A percentile compares a stretch with the other conserved stretches of the same genome.
These are phyloP conservation scores for Barnettozyma populi DNA, from an alignment of 805 yeast genomes.

Conservation along the genomic window DNA sequence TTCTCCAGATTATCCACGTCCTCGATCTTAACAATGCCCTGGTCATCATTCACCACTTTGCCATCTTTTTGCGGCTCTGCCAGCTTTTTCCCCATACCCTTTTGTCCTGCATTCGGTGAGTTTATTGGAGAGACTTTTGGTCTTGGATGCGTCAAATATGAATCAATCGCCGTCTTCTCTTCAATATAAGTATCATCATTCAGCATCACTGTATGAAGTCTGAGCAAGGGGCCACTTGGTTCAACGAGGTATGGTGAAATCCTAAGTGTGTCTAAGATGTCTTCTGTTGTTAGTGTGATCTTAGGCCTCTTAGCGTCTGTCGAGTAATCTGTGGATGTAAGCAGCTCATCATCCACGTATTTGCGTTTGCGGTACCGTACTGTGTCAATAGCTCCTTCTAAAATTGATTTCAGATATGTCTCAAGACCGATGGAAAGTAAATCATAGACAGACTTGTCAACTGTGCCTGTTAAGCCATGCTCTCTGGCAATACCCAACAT, in stretches of 20 bases:
- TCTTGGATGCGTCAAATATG: slow-evolving; percentile 13
- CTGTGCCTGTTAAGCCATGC: slow-evolving; percentile 77
- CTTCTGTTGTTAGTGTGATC: slow-evolving; percentile 56
- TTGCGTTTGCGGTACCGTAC: slow-evolving; percentile 55
- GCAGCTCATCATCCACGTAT: slow-evolving; percentile 28
- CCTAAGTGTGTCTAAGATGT: slow-evolving; percentile 56
- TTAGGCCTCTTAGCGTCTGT: slow-evolving; percentile 18
- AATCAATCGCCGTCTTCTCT: slow-evolving; percentile 21
- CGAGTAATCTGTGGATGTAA: neutral
- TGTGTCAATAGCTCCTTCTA: slow-evolving; percentile 71
- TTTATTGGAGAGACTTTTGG: neutral
- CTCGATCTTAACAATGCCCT: neutral
- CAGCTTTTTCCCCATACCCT: neutral
- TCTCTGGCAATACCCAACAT: slow-evolving; percentile 84
- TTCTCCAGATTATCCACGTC: slow-evolving; percentile 22
- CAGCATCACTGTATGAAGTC: slow-evolving; percentile 44
- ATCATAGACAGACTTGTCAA: slow-evolving; percentile 77
- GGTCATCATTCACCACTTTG: too few relatives aligned
- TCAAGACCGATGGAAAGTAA: slow-evolving; percentile 78
- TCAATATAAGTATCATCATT: slow-evolving; percentile 42
- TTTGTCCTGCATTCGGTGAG: slow-evolving; percentile 2
- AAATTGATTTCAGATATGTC: slow-evolving; percentile 63
- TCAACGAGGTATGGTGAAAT: slow-evolving; percentile 65
- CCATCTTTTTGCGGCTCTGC: neutral
- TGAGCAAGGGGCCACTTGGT: slow-evolving; percentile 54